Evolutionary conservation across 352 stramenopile genomes (phyloP), one percentile per base, ranked within the genome.

Genomic region (Pythium periplocum): DNA sequence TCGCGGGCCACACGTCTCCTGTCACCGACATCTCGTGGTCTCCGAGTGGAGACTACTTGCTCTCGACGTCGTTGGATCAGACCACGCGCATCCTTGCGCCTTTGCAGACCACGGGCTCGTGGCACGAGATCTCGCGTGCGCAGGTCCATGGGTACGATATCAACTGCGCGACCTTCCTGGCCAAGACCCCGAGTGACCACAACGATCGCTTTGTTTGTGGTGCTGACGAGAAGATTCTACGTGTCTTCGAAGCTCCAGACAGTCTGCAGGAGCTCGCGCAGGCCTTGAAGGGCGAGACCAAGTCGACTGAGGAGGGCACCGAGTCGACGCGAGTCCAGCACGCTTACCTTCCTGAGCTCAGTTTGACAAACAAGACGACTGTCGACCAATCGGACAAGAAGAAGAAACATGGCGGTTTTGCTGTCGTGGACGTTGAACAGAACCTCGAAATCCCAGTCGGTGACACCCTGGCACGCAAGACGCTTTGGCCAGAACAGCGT

Each of bases 81-180:
- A 90, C 82, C 1, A 71, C 79, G 47, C 82, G 82, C 7, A 62
- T 87, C 32, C 36, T 87, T 5, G 71, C 75, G 37, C 69, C 59
- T 2, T 56, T 62, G 11, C 40, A 60, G 33, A 47, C 37, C 3
- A 53, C 55, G 37, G 9, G 10, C 11, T 64, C 46, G 46, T 88
- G 71, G 70, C 64, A 71, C 57, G 82, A 93, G 59, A 80, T 93
- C 32, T 90, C 82, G 12, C 68, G 82, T 32, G 79, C 76, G 1
- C 82, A 90, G 69, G 82, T 93, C 6, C 82, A 93, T 40, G 82
- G 82, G 31, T 90, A 93, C 42, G 79, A 93, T 45, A 68, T 93
- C 55, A 87, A 90, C 56, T 93, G 82, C 32, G 82, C 55, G 3
- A 71, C 67, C 38, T 90, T 93, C 39, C 45, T 88, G 17, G 3